These are phyloP conservation scores for Scedosporium minutisporum DNA, from an alignment of 2,329 filamentous ascomycete species.

Conservation along the genomic window DNA sequence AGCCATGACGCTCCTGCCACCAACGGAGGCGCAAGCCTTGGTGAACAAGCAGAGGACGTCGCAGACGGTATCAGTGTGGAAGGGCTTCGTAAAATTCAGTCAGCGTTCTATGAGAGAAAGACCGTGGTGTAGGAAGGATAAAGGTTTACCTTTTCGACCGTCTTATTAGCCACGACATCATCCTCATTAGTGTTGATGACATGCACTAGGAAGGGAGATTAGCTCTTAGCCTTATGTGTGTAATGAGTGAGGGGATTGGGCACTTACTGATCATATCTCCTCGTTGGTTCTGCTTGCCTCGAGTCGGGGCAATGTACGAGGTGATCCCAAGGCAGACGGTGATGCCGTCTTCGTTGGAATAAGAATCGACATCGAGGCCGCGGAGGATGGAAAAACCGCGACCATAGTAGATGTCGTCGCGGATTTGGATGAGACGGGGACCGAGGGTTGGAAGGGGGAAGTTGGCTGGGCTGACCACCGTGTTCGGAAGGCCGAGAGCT, in stretches of 20 bases:
- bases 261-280: conserved; percentile 9
- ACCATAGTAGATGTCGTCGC: conserved; percentile 42
- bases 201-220: conserved; percentile 40
- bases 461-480: conserved; percentile 22
- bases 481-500: conserved; percentile 5
- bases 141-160: conserved; percentile 4
- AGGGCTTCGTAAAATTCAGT: conserved; percentile 34
- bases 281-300: conserved; percentile 40
- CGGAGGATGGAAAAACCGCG: conserved; percentile 53
- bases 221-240: conserved; percentile 32
- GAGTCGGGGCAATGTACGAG: conserved; percentile 43
- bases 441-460: conserved; percentile 45
- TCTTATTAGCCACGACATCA: conserved; percentile 6
- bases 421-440: conserved; percentile 32
- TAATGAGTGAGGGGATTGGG: conserved; percentile 18
- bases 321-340: conserved; percentile 52
- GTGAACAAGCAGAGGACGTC: conserved; percentile 47
- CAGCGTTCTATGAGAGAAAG: conserved; percentile 16
- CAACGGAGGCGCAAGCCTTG: conserved; percentile 36
- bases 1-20: conserved; percentile 44
- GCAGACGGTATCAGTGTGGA: conserved; percentile 45
- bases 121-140: conserved; percentile 13
- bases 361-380: conserved; percentile 42
- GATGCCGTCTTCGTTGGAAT: conserved; percentile 46
- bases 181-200: conserved; percentile 4